A percentile compares a stretch with the other conserved stretches of the same genome.
These are phyloP conservation scores for Magnolia kwangsiensis DNA, from an alignment of 164 flowering plant genomes.

Conservation along the genomic window DNA sequence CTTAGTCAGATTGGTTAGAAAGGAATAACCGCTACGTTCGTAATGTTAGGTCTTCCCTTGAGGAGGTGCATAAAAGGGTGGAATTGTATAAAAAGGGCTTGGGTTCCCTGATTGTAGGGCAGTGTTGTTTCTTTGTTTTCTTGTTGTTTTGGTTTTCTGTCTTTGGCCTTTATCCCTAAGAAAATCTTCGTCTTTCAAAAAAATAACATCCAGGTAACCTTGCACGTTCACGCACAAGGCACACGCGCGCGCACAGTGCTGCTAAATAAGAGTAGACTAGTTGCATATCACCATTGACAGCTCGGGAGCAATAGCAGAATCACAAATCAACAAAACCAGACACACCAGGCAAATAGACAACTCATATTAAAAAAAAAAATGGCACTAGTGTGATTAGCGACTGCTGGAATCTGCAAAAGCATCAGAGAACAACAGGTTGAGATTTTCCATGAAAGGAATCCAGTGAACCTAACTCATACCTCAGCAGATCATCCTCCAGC, in stretches of 20 bases:
- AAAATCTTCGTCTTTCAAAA: too few species aligned
- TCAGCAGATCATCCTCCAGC: slow-evolving; percentile 54
- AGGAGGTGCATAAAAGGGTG: too few species aligned
- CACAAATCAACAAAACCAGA: not conserved
- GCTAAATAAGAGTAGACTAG: not conserved
- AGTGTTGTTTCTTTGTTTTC: too few species aligned
- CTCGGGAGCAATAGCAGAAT: not conserved
- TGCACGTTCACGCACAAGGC: too few species aligned
- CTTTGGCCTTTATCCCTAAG: too few species aligned
- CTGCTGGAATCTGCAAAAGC: not conserved
- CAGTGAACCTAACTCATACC: slow-evolving; percentile 35
- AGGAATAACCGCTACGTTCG: too few species aligned
- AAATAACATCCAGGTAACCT: too few species aligned
- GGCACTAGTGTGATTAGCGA: not conserved
- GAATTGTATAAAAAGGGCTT: too few species aligned
- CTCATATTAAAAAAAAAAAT: not conserved
- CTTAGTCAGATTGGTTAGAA: too few species aligned
- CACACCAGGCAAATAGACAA: not conserved
- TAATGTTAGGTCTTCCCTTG: too few species aligned
- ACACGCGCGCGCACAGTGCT: not conserved
- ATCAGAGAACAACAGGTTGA: not conserved
- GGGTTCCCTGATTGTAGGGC: too few species aligned
- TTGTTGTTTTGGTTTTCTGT: too few species aligned
- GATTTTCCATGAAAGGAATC: not conserved
- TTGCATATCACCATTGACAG: not conserved